Percentiles rank a stretch among this genome's conserved stretches.
These are phyloP conservation scores for Neohortaea acidophila DNA, from an alignment of 495 filamentous ascomycete genomes.

Conservation along the genomic window DNA sequence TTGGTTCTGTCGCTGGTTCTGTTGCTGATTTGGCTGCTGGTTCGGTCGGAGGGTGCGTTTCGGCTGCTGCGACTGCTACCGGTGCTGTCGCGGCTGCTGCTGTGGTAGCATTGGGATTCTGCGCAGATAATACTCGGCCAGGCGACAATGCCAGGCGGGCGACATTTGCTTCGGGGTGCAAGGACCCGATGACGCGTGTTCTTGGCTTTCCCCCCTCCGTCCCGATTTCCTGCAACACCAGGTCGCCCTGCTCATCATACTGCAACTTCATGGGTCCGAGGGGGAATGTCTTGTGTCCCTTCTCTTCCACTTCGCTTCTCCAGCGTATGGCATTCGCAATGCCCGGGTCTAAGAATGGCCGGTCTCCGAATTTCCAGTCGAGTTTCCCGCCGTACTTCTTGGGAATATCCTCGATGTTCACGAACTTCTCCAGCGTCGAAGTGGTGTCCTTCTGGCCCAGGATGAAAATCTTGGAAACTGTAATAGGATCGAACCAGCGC, in stretches of 20 bases:
- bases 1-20: too few species aligned
- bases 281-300: slow-evolving; percentile 21
- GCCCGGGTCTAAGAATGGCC: slow-evolving; percentile 50
- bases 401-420: slow-evolving; percentile 66
- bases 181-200: slow-evolving; percentile 16
- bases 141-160: slow-evolving; percentile 13
- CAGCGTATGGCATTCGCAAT: slow-evolving; percentile 25
- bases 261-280: slow-evolving; percentile 28
- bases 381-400: slow-evolving; percentile 72
- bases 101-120: neutral
- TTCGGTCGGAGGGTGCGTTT: too few species aligned
- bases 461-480: slow-evolving; percentile 87
- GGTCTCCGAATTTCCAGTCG: slow-evolving; percentile 61
- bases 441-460: slow-evolving; percentile 52
- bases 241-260: slow-evolving; percentile 18
- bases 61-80: too few species aligned
- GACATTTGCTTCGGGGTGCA: slow-evolving; percentile 13
- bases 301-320: slow-evolving; percentile 16
- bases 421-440: slow-evolving; percentile 59
- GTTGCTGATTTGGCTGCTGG: too few species aligned
- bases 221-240: slow-evolving; percentile 26
- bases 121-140: slow-evolving; percentile 1
- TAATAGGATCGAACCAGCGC: slow-evolving; percentile 88
- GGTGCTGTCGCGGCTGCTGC: neutral
- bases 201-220: slow-evolving; percentile 21